Conservation (phyloP, 306 rosid species). For the Glycine soja region DNA sequence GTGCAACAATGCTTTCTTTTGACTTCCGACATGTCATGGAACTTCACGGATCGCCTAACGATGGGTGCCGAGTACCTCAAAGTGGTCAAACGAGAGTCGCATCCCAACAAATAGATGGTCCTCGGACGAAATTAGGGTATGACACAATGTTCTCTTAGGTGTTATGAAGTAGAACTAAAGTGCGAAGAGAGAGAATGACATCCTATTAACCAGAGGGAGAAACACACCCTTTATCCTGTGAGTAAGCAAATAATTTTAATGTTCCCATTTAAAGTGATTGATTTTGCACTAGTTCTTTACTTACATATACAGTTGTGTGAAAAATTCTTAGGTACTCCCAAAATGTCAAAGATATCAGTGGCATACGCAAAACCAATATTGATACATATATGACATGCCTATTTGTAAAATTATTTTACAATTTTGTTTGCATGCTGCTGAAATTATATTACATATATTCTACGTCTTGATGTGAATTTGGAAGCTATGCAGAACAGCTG, state of each 20-base stretch:
- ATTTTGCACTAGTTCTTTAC: slow-evolving; percentile 13
- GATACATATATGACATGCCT: background rate
- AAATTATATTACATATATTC: slow-evolving; percentile 38
- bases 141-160: slow-evolving; percentile 64
- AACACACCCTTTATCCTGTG: slow-evolving; percentile 77
- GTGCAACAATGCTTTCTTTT: too few species aligned
- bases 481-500: slow-evolving; percentile 97
- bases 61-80: too few species aligned
- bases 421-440: slow-evolving; percentile 24
- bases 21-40: too few species aligned
- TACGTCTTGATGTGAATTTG: slow-evolving; percentile 47
- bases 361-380: background rate
- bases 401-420: background rate
- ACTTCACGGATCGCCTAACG: too few species aligned
- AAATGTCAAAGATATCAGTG: background rate
- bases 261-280: slow-evolving; percentile 28
- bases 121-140: too few species aligned
- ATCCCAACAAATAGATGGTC: too few species aligned
- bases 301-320: slow-evolving; percentile 10
- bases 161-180: slow-evolving; percentile 81
- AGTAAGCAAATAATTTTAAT: slow-evolving; percentile 44
- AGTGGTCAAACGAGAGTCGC: too few species aligned
- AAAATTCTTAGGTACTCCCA: background rate
- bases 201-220: slow-evolving; percentile 88
- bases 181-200: slow-evolving; percentile 94